These are phyloP conservation scores for Leersia perrieri DNA, from an alignment of 176 grass and related monocot genomes.

Conservation along the genomic window DNA sequence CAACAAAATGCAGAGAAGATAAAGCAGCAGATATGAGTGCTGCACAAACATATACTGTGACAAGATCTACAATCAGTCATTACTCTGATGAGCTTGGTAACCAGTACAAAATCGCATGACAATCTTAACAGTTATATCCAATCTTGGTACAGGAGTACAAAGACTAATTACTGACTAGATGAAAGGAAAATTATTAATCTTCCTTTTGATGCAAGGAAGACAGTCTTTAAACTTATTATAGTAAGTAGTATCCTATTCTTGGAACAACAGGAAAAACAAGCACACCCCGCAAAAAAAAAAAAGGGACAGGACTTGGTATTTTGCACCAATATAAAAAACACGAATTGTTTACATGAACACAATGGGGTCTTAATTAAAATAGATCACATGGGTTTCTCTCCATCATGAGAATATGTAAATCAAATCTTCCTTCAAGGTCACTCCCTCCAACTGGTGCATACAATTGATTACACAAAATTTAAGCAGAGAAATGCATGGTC, in stretches of 20 bases:
- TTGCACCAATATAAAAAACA: too few species aligned
- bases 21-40: too few species aligned
- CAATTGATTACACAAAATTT: background rate
- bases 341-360: too few species aligned
- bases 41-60: background rate
- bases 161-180: background rate
- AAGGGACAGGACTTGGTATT: too few species aligned
- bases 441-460: background rate
- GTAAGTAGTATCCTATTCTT: too few species aligned
- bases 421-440: background rate
- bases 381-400: background rate
- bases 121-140: background rate
- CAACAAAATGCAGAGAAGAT: background rate
- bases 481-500: background rate
- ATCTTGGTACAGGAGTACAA: background rate
- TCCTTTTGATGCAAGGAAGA: too few species aligned
- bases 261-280: too few species aligned
- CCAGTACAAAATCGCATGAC: background rate
- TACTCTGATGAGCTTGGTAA: background rate
- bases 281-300: too few species aligned
- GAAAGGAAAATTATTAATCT: too few species aligned
- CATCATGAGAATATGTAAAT: background rate
- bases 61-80: slow-evolving; percentile 1
- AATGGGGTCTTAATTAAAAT: too few species aligned
- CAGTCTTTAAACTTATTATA: too few species aligned